These are phyloP conservation scores for Rhinocladiella mackenziei DNA, from an alignment of 2,329 filamentous ascomycete species.

Conservation along the genomic window DNA sequence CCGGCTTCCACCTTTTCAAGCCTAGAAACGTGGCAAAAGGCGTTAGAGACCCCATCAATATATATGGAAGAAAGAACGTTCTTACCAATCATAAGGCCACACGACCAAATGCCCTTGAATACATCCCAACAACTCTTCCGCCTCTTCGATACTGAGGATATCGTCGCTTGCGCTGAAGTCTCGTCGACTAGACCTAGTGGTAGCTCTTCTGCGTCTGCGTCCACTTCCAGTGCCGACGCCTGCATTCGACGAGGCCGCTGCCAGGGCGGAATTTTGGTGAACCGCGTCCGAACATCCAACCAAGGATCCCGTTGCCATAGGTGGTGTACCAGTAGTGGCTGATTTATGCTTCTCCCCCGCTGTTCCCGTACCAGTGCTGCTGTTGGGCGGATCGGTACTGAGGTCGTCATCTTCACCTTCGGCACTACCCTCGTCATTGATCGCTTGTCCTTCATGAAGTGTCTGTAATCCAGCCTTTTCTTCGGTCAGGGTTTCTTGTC, in stretches of 20 bases:
- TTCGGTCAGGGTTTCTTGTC: conserved; percentile 25
- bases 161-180: conserved; percentile 62
- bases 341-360: conserved; percentile 22
- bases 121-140: conserved; percentile 74
- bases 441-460: conserved; percentile 27
- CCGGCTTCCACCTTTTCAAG: conserved; percentile 84
- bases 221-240: conserved; percentile 20
- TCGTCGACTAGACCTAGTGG: conserved; percentile 45
- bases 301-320: conserved; percentile 12
- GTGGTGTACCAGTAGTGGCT: conserved; percentile 9
- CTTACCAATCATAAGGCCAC: conserved; percentile 87
- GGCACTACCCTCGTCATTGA: conserved; percentile 32
- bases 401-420: conserved; percentile 20
- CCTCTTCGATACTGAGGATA: conserved; percentile 68
- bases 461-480: conserved; percentile 24
- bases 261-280: conserved; percentile 17
- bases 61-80: too few relatives aligned
- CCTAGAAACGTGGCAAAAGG: conserved; percentile 42
- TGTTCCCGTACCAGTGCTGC: conserved; percentile 15
- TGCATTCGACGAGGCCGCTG: not conserved
- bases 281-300: conserved; percentile 21
- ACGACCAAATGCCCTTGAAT: conserved; percentile 84
- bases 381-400: conserved; percentile 15
- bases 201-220: conserved; percentile 42
- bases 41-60: too few relatives aligned